A percentile compares a stretch with the other conserved stretches of the same genome.
phyloP scores from a whole-genome alignment of 2,329 filamentous ascomycete genomes.

The Davidsoniella australis region DNA sequence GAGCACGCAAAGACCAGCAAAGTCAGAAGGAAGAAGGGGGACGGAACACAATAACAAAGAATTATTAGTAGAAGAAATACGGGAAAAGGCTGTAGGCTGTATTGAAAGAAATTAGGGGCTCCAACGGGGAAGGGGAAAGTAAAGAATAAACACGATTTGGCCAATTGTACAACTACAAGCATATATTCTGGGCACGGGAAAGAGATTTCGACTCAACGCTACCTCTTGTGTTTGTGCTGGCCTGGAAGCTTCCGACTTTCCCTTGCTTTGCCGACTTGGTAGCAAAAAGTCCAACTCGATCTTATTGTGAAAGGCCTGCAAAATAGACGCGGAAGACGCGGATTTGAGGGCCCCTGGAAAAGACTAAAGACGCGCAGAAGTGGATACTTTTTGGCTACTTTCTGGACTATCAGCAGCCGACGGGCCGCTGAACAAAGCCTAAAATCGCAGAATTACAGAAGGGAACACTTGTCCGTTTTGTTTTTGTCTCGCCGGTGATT shows the following conservation, averaged over 20 bases:
- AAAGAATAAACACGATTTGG: no score
- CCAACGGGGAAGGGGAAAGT: no score
- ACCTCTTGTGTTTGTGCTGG: no score
- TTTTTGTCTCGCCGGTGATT: not conserved
- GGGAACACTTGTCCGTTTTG: conserved; percentile 2
- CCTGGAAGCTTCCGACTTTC: not conserved
- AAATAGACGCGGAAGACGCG: conserved; percentile 16
- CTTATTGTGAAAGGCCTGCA: conserved; percentile 6
- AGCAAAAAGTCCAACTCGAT: conserved; percentile 2
- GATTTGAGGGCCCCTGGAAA: conserved; percentile 7
- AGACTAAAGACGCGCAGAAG: conserved; percentile 7
- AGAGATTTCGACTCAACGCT: not conserved
- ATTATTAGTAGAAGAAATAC: no score
- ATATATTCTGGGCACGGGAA: not conserved
- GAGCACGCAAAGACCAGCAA: no score
- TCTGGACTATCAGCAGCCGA: not conserved
- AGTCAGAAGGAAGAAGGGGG: no score
- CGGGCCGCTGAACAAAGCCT: not conserved
- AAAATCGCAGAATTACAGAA: not conserved
- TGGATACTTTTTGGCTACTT: not conserved
- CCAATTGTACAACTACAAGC: no score
- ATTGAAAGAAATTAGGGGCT: no score
- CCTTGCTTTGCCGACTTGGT: not conserved
- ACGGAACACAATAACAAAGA: not conserved
- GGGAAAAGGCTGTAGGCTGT: no score